Base-by-base conservation (phyloP, 2,329 filamentous ascomycete species). In the Paecilomyces formosus region DNA sequence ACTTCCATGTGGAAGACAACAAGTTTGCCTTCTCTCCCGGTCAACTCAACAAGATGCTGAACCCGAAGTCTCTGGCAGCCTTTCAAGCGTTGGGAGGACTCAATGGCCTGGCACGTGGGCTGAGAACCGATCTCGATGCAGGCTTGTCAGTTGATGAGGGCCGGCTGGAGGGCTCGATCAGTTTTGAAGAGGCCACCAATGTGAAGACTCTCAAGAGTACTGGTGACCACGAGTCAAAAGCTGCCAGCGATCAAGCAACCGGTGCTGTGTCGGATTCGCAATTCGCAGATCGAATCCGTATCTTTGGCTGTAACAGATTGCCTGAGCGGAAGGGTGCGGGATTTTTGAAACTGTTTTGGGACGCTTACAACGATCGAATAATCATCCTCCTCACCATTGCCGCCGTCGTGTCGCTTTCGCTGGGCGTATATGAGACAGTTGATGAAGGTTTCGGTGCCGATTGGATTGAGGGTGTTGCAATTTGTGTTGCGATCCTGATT, bases 1-100 rank as follows among this genome's bases (percentile, higher is more conserved):
- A 93, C 62, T 96, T 95, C 66, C 66, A 84, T 13, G 86, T 93
- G 11, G 81, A 87, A 5, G 80, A 91, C 70, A 96, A 94, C 70
- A 88, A 88, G 0, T 96, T 96, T 68, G 92, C 90, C 15, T 96
- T 91, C 70, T 85, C 86, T 1, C 74, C 73, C 0, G 39, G 33
- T 12, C 45, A 56, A 13, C 24, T 56, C 15, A 50, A 50, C 28
- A 50, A 50, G 35, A 56, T 49, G 35, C 70, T 80, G 82, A 94
- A 95, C 70, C 92, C 92, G 3, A 96, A 96, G 78, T 95, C 86
- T 61, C 76, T 96, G 59, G 80, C 87, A 12, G 92, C 92, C 0
- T 96, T 93, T 65, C 89, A 88, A 68, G 87, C 87, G 13, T 72
- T 97, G 4, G 92, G 92, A 54, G 92, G 92, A 24, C 73, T 96